Evolutionary conservation across 2,329 filamentous ascomycete genomes (phyloP).

Genomic region (Apiospora hydei): DNA sequence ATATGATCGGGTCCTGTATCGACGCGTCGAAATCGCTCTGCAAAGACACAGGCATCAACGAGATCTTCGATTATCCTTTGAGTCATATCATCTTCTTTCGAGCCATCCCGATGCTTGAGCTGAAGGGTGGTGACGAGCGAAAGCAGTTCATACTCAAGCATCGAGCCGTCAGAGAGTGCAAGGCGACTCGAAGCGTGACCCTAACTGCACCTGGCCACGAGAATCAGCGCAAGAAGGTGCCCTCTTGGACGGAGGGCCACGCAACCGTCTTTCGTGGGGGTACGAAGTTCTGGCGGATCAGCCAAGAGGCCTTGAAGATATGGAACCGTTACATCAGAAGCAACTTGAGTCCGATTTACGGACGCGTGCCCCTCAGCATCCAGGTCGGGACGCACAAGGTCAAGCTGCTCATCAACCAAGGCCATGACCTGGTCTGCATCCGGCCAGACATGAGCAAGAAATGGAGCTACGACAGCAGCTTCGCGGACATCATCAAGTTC

Average conservation of each 20-base stretch:
- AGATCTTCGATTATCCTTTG: not conserved
- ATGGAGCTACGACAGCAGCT: not conserved
- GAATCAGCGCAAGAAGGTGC: not conserved
- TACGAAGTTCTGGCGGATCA: not conserved
- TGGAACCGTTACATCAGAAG: not conserved
- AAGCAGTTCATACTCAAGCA: not conserved
- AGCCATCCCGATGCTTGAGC: not conserved
- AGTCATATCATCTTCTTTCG: not conserved
- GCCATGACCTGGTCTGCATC: not conserved
- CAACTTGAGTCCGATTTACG: not conserved
- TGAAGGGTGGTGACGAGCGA: not conserved
- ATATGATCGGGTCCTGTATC: not conserved
- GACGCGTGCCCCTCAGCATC: not conserved
- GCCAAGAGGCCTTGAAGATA: not conserved
- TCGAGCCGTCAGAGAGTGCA: not conserved
- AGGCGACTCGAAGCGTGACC: not conserved
- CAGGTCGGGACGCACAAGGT: not conserved
- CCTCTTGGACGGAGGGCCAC: not conserved
- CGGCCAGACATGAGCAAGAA: not conserved
- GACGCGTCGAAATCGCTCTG: not conserved
- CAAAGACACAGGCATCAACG: not conserved
- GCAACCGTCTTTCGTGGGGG: not conserved
- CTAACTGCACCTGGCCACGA: not conserved
- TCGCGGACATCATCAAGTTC: not conserved
- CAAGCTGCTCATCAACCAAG: not conserved